These are phyloP conservation scores for Ettlia oleoabundans DNA, from an alignment of 139 green algal species.

Conservation along the genomic window DNA sequence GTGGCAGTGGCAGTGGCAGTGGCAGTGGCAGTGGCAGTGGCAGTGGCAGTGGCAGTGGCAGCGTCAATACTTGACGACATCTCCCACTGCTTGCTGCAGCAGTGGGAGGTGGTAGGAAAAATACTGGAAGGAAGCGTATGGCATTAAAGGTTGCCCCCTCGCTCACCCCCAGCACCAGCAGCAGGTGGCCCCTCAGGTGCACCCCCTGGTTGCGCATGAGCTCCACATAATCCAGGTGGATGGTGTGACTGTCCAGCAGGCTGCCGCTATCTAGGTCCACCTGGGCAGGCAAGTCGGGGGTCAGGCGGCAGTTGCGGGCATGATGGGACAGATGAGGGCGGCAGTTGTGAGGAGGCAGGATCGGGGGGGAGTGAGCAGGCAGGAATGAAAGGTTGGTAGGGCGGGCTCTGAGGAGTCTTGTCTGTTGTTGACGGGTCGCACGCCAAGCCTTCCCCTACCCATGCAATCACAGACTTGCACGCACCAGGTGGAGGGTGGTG, in stretches of 20 bases:
- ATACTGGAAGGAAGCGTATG: too few relatives aligned
- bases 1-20: too few relatives aligned
- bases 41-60: too few relatives aligned
- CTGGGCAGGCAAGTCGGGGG: not conserved
- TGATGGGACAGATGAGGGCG: not conserved
- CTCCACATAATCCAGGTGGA: slow-evolving; percentile 32
- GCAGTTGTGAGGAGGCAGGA: not conserved
- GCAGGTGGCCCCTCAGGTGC: slow-evolving; percentile 20
- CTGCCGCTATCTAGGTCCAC: slow-evolving; percentile 12
- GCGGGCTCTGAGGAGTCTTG: too few relatives aligned
- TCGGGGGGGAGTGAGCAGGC: not conserved
- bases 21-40: too few relatives aligned
- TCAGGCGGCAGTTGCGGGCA: not conserved
- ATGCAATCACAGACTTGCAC: not conserved
- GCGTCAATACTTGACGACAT: too few relatives aligned
- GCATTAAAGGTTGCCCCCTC: not conserved
- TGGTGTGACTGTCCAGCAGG: slow-evolving; percentile 21
- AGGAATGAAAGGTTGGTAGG: too few relatives aligned
- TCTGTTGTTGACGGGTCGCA: not conserved
- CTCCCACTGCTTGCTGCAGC: too few relatives aligned
- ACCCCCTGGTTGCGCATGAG: slow-evolving; percentile 27
- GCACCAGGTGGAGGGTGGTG: slow-evolving; percentile 29
- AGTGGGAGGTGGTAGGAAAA: too few relatives aligned
- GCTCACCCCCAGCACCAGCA: slow-evolving; percentile 41
- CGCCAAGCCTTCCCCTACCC: not conserved